These are phyloP conservation scores for Ogataea methanolica DNA, from an alignment of 805 yeast species.

Conservation along the genomic window DNA sequence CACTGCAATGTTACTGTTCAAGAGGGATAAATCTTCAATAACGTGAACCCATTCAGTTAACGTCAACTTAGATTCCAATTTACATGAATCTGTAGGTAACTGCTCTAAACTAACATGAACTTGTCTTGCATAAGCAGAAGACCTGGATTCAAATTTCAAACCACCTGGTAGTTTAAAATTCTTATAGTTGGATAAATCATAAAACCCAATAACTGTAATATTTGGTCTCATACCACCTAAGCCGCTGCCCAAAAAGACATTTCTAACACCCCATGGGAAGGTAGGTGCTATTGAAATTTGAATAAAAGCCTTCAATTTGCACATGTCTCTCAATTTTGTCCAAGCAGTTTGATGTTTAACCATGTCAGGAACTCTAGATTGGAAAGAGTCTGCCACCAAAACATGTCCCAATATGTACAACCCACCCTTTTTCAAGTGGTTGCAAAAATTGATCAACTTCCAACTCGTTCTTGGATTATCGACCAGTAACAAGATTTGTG, in stretches of 20 bases:
- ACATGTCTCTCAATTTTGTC: conserved; percentile 73
- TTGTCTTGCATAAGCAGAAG: conserved; percentile 20
- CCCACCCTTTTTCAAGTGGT: conserved; percentile 93
- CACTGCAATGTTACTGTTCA: conserved; percentile 90
- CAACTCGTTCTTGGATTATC: conserved; percentile 92
- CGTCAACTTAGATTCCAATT: conserved; percentile 63
- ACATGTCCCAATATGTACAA: conserved; percentile 91
- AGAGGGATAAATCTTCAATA: conserved; percentile 80
- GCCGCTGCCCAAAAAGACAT: conserved; percentile 88
- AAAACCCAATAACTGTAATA: conserved; percentile 87
- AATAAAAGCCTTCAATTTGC: conserved; percentile 85
- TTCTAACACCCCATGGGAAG: conserved; percentile 92
- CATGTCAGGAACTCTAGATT: conserved; percentile 62
- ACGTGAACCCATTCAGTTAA: conserved; percentile 87
- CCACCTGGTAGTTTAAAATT: conserved; percentile 13
- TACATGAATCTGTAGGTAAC: conserved; percentile 62
- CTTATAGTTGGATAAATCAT: conserved; percentile 45
- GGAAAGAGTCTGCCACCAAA: conserved; percentile 59
- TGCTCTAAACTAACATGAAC: conserved; percentile 16
- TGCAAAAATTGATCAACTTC: conserved; percentile 89
- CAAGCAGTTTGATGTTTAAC: conserved; percentile 74
- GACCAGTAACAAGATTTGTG: conserved; percentile 82
- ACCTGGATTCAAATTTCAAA: conserved; percentile 22
- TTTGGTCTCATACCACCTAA: conserved; percentile 99
- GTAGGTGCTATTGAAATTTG: conserved; percentile 87